Evolutionary conservation across 2,329 filamentous ascomycete species (phyloP), one percentile per base, ranked within the genome.

Genomic region (Aspergillus aculeatinus): DNA sequence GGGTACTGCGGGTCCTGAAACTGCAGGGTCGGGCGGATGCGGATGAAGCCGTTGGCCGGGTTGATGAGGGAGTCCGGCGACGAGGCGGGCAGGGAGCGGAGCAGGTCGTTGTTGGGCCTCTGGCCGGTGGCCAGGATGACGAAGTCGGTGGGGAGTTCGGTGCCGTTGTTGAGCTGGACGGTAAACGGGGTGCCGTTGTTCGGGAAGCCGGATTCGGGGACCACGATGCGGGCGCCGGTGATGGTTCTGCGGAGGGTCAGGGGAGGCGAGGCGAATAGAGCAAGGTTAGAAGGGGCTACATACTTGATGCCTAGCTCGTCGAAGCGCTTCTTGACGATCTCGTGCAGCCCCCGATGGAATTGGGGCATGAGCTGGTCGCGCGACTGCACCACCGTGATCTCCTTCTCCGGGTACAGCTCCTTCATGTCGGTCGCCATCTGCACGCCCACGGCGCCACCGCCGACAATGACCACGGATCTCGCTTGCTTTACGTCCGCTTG

Each of bases 401-500:
- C 69, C 60, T 83, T 83, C 4, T 77, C 72, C 0, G 80, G 80
- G 59, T 80, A 82, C 11, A 75, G 71, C 50, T 79, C 77, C 63
- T 80, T 82, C 57, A 82, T 71, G 60, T 84, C 82, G 0, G 79
- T 76, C 0, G 81, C 81, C 68, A 82, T 77, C 65, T 83, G 79
- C 2, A 83, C 78, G 0, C 81, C 81, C 0, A 83, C 81, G 1
- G 81, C 81, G 1, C 81, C 81, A 3, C 80, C 80, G 2, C 81
- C 81, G 2, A 75, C 73, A n/a, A 78, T 72, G 7, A 75, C 29
- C 53, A 75, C 72, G 0, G 72, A 74, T 31, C 67, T 65, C 12
- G 71, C 64, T 14, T 55, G 56, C 52, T 73, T 70, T 3, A 74
- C 64, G 31, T 68, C 67, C 1, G 63, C 64, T 53, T 76, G 73